A percentile compares a stretch with the other conserved stretches of the same genome.
Conservation (phyloP, 1,284 basidiomycete genomes). For the Phylloboletellus chloephorus region DNA sequence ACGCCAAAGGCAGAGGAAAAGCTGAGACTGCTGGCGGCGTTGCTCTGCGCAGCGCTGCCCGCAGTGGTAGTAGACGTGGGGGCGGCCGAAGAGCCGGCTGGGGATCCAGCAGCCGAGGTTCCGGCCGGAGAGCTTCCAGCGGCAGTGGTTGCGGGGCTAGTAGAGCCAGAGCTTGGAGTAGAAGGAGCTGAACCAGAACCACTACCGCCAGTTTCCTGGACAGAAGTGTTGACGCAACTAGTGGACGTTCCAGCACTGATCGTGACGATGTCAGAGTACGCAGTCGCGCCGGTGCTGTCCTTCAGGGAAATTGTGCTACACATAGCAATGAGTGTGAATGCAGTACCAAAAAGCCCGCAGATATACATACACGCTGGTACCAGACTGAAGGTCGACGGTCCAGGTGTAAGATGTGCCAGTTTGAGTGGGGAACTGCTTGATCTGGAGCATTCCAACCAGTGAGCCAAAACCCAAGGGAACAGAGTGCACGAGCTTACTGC, state of each 20-base stretch:
- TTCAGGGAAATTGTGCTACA: slow-evolving; percentile 49
- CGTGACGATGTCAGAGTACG: slow-evolving; percentile 53
- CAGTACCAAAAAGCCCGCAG: neutral
- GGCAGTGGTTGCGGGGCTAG: neutral
- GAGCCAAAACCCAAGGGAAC: neutral
- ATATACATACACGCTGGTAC: slow-evolving; percentile 48
- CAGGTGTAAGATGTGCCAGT: slow-evolving; percentile 51
- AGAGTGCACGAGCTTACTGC: slow-evolving; percentile 38
- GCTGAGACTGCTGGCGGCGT: slow-evolving; percentile 30
- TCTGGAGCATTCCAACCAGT: slow-evolving; percentile 31
- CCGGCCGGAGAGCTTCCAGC: neutral
- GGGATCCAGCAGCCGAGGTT: neutral
- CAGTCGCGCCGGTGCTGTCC: slow-evolving; percentile 53
- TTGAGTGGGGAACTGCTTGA: slow-evolving; percentile 51
- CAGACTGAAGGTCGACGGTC: slow-evolving; percentile 50
- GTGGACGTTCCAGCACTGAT: slow-evolving; percentile 41
- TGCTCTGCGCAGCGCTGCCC: slow-evolving; percentile 19
- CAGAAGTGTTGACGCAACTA: slow-evolving; percentile 24
- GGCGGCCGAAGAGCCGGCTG: slow-evolving; percentile 7
- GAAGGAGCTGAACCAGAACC: slow-evolving; percentile 9
- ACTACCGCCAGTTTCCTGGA: slow-evolving; percentile 6
- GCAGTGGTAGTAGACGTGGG: slow-evolving; percentile 13
- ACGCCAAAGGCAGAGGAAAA: slow-evolving; percentile 35
- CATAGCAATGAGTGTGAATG: slow-evolving; percentile 3
- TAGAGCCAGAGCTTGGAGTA: slow-evolving; percentile 12